Evolutionary conservation across 176 grass and related monocot species (phyloP).

Genomic region (Urochloa ruziziensis): DNA sequence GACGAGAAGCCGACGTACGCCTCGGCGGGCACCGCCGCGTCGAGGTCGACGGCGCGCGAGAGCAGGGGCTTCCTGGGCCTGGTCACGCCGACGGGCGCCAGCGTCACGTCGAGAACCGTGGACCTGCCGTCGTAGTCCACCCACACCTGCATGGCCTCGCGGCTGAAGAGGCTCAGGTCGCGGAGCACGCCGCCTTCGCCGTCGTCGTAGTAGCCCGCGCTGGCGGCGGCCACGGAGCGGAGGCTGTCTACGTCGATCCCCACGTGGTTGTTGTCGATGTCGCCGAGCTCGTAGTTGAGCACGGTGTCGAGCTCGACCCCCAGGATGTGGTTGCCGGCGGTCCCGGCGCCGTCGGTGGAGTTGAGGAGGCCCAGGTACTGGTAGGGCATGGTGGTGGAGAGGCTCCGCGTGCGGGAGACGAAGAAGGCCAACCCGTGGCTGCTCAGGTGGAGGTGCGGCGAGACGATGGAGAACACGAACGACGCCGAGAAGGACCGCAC

Average conservation of each 20-base stretch:
- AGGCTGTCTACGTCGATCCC: neutral
- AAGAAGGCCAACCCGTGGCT: constrained; percentile 49
- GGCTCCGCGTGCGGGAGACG: constrained; percentile 2
- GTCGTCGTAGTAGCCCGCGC: constrained; percentile 21
- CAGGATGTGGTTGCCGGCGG: constrained; percentile 38
- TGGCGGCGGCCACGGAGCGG: constrained; percentile 10
- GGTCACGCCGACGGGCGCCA: constrained; percentile 16
- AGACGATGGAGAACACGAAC: constrained; percentile 42
- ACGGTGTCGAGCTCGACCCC: constrained; percentile 56
- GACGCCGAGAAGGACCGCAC: constrained; percentile 48
- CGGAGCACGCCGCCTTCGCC: neutral
- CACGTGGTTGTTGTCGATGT: constrained; percentile 21
- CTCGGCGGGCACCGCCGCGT: neutral
- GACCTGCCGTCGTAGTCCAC: constrained; percentile 44
- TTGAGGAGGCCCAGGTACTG: constrained; percentile 53
- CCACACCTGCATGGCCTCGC: constrained; percentile 52
- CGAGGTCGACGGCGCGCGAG: constrained; percentile 32
- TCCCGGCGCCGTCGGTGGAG: constrained; percentile 2
- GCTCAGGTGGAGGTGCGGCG: constrained; percentile 21
- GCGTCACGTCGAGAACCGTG: constrained; percentile 29
- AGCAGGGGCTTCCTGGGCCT: constrained; percentile 43
- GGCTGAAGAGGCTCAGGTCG: constrained; percentile 33
- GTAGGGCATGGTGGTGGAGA: constrained; percentile 19
- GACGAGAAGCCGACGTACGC: constrained; percentile 51
- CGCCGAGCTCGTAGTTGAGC: neutral